A percentile compares a stretch with the other conserved stretches of the same genome.
These are phyloP conservation scores for Cryptococcus sp. DNA, from an alignment of 1,284 basidiomycete species.

Conservation along the genomic window DNA sequence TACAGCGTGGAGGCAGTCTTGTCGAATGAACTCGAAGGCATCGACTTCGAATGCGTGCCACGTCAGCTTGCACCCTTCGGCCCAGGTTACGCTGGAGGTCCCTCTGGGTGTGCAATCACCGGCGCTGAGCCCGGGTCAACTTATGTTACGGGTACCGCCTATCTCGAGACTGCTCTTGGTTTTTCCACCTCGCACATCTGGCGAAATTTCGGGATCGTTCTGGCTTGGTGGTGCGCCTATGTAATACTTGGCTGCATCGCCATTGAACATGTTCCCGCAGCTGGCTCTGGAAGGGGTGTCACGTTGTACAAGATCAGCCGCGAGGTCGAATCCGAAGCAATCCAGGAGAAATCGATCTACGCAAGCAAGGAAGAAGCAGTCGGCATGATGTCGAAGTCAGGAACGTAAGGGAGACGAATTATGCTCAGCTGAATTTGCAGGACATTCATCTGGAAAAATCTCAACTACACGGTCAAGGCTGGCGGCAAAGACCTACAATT, in stretches of 20 bases:
- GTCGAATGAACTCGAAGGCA: constrained; percentile 45
- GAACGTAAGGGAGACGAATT: background rate
- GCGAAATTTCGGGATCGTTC: constrained; percentile 48
- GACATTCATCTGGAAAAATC: constrained; percentile 45
- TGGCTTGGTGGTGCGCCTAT: constrained; percentile 32
- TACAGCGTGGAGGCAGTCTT: constrained; percentile 15
- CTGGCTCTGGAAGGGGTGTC: constrained; percentile 15
- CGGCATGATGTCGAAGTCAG: background rate
- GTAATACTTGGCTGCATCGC: constrained; percentile 10
- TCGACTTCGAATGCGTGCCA: constrained; percentile 33
- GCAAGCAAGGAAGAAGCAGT: too few species aligned
- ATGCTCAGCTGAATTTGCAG: background rate
- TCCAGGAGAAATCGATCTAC: too few species aligned
- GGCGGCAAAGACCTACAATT: constrained; percentile 41
- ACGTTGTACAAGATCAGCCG: constrained; percentile 15
- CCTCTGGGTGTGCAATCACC: constrained; percentile 32
- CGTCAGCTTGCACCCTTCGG: constrained; percentile 42
- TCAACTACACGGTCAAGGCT: constrained; percentile 47
- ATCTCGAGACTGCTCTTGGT: constrained; percentile 37
- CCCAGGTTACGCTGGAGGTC: constrained; percentile 20
- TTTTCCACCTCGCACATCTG: constrained; percentile 41
- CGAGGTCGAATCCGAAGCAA: background rate
- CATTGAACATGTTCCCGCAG: constrained; percentile 14
- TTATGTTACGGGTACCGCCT: constrained; percentile 18
- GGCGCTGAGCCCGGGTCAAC: constrained; percentile 20